Conservation (phyloP, 257 asterid genomes). For the Nicotiana otophora region DNA sequence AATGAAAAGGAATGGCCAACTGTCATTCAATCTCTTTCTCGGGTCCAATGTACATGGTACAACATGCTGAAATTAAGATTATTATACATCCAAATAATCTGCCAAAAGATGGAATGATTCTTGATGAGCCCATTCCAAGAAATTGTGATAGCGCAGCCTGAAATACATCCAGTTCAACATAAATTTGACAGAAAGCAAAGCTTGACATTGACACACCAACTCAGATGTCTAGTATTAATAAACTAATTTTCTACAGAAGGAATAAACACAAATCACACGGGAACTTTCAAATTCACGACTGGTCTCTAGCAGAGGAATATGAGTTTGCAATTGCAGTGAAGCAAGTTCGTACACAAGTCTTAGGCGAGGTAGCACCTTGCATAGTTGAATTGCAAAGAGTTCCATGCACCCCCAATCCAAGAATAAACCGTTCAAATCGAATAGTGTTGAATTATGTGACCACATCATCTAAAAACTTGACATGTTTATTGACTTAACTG, state of each 20-base stretch:
- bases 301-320: neutral
- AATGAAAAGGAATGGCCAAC: neutral
- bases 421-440: neutral
- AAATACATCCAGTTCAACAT: conserved; percentile 4
- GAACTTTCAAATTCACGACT: neutral
- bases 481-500: neutral
- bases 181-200: neutral
- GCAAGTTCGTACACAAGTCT: neutral
- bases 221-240: neutral
- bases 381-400: neutral
- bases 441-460: neutral
- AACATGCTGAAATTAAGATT: conserved; percentile 29
- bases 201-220: neutral
- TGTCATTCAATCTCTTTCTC: conserved; percentile 30
- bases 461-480: neutral
- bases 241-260: neutral
- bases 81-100: conserved; percentile 30
- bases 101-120: conserved; percentile 32
- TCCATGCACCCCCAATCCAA: neutral
- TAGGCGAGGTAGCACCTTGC: neutral
- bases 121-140: conserved; percentile 26
- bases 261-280: neutral
- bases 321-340: neutral
- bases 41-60: conserved; percentile 31
- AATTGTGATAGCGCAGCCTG: conserved; percentile 33